Percentiles rank a stretch among this genome's conserved stretches.
Evolutionary conservation across 148 eudicot genomes (phyloP).

Genomic region (Rhododendron ferrugineum): DNA sequence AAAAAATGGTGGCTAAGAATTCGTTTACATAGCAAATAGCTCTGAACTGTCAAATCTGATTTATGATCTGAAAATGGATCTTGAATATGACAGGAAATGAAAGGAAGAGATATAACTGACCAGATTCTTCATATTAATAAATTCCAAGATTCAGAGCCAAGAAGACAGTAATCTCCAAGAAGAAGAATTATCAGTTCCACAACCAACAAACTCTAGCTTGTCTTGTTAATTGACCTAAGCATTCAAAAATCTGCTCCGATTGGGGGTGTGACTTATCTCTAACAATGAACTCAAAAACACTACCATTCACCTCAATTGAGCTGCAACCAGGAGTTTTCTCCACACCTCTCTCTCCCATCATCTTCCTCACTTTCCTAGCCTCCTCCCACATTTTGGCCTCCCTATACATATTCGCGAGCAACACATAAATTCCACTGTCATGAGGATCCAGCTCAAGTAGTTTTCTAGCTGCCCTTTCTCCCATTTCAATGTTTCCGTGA

Average conservation of each 20-base stretch:
- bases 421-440: conserved; percentile 53
- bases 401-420: conserved; percentile 56
- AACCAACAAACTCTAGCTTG: conserved; percentile 38
- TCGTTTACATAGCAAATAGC: neutral
- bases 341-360: conserved; percentile 44
- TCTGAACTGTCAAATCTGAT: neutral
- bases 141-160: conserved; percentile 6
- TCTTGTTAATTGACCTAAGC: conserved; percentile 33
- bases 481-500: conserved; percentile 48
- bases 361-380: conserved; percentile 41
- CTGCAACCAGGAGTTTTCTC: conserved; percentile 68
- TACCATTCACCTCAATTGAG: conserved; percentile 52
- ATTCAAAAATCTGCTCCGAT: conserved; percentile 37
- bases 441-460: conserved; percentile 56
- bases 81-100: neutral
- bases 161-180: conserved; percentile 16
- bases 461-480: conserved; percentile 59
- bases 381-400: conserved; percentile 60
- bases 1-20: neutral
- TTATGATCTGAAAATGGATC: neutral
- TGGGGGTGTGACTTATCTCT: conserved; percentile 50
- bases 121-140: neutral
- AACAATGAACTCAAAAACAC: conserved; percentile 42
- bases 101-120: neutral
- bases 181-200: conserved; percentile 12